Percentiles rank a stretch among this genome's conserved stretches.
These are phyloP conservation scores for Ophiostoma sp. DNA, from an alignment of 2,329 filamentous ascomycete species.

Conservation along the genomic window DNA sequence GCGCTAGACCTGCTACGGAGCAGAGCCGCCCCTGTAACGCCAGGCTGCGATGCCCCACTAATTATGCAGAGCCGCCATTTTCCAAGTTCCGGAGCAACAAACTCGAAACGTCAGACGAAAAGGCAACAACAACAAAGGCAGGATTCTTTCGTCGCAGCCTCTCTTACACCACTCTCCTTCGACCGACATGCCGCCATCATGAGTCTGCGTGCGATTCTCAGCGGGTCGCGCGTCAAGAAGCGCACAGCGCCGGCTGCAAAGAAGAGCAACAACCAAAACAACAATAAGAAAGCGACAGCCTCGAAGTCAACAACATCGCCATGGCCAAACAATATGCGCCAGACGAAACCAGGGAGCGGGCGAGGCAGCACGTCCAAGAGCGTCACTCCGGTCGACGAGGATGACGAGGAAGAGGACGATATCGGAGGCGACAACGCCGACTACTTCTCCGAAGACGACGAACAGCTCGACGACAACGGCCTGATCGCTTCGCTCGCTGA, in stretches of 20 bases:
- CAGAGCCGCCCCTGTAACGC: neutral
- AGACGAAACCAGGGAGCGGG: conserved; percentile 22
- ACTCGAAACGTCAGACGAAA: neutral
- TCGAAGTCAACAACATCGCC: neutral
- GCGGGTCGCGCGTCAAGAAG: conserved; percentile 32
- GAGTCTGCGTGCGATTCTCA: conserved; percentile 32
- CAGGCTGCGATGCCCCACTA: conserved; percentile 12
- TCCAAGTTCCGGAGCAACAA: conserved; percentile 9
- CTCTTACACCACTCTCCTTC: neutral
- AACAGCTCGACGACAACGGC: conserved; percentile 60
- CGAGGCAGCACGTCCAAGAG: neutral
- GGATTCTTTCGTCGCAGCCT: neutral
- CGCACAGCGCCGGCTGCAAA: conserved; percentile 10
- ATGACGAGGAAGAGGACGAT: conserved; percentile 35
- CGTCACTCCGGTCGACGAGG: neutral
- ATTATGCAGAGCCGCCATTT: neutral
- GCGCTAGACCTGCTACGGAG: neutral
- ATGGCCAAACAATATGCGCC: neutral
- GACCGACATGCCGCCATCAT: conserved; percentile 24
- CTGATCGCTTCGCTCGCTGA: conserved; percentile 55
- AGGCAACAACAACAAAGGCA: neutral
- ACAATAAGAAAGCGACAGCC: neutral
- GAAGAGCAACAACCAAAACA: neutral
- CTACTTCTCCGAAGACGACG: conserved; percentile 35
- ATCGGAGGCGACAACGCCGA: conserved; percentile 38